Base-by-base conservation (phyloP, 2,329 filamentous ascomycete genomes). In the Mariannaea elegans region DNA sequence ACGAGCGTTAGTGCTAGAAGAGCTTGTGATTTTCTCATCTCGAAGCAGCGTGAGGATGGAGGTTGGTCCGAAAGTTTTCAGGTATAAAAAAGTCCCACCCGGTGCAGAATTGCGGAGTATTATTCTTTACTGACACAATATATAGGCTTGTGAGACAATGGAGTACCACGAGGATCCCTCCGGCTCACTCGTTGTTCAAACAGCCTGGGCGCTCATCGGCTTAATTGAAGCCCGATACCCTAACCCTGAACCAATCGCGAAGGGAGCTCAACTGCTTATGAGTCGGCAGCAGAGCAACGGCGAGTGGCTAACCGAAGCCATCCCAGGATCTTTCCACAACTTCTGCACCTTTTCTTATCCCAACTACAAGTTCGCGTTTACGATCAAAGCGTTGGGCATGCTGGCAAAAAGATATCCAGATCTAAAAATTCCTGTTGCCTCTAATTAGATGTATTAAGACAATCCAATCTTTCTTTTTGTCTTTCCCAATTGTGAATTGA, bases 321-420 rank as follows among this genome's bases (percentile, higher is more conserved):
- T 98, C 68, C 94, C 98, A 75, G 94, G 94, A 1, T 94, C 97
- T 13, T 98, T 98, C 79, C 97, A 98, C 78, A 97, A 97, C 80
- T 94, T 89, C 73, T 97, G 94, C 82, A 97, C 97, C 91, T 98
- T 97, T 67, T 94, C 92, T 1, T 98, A 98, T 73, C 94, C 94
- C 42, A 98, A 98, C 81, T 98, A 98, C 82, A 98, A 97, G 81
- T 95, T 97, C 76, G 90, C 90, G 59, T 98, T 97, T 77, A 89
- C 93, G 0, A 90, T 97, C 73, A 97, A 95, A 79, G 94, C 94
- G 2, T 76, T 98, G 65, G 94, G 94, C 3, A 89, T 97, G 86
- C 97, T 92, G 81, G 87, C 90, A 3, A 84, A 81, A 65, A 86
- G 82, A 63, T 93, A 89, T 66, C 90, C 90, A 1, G 82, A 91